Evolutionary conservation across 169 alveolate species (phyloP), one percentile per base, ranked within the genome.

Genomic region (Eimeria sp.): DNA sequence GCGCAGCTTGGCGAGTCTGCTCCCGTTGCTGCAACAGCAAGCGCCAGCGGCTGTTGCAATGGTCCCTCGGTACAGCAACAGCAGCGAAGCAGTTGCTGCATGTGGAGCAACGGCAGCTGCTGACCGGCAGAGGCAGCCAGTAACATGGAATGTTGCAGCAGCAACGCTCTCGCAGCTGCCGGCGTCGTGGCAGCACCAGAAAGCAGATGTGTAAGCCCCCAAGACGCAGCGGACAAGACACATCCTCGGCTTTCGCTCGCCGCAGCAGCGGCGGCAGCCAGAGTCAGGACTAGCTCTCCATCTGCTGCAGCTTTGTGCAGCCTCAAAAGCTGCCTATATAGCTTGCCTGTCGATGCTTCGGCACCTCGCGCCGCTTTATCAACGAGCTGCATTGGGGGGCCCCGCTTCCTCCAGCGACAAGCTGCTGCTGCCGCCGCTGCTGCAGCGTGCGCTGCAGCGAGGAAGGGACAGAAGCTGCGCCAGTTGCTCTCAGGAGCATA

Each of bases 301-400:
- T 86, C 92, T 86, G 92, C 92, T 57, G 92, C 92, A 61, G 92
- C 92, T 86, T 86, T 86, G 92, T 86, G 92, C 92, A 86, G 92
- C 78, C 92, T 63, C 80, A 86, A 61, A 57, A 86, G 75, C 80
- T 86, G 78, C 80, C 75, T 34, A n/a, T 86, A 86, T 61, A 86
- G 65, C 61, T 34, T 27, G n/a, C 16, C 80, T 61, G 80, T 78
- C 18, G 78, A 40, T 27, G 92, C 80, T 45, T 30, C 80, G 30
- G 78, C 27, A 13, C 57, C 92, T 84, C 73, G 72, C 9, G 80
- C 4, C 22, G 92, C 13, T 40, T 54, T 25, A 27, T 45, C 27
- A 45, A 22, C 45, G 5, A 18, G 80, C 47, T 30, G 72, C 78
- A 58, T 27, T 43, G 63, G 80, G 22, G 40, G 30, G 9, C 78